phyloP scores from a whole-genome alignment of 768 basidiomycete species.

The Suillus alpinus region DNA sequence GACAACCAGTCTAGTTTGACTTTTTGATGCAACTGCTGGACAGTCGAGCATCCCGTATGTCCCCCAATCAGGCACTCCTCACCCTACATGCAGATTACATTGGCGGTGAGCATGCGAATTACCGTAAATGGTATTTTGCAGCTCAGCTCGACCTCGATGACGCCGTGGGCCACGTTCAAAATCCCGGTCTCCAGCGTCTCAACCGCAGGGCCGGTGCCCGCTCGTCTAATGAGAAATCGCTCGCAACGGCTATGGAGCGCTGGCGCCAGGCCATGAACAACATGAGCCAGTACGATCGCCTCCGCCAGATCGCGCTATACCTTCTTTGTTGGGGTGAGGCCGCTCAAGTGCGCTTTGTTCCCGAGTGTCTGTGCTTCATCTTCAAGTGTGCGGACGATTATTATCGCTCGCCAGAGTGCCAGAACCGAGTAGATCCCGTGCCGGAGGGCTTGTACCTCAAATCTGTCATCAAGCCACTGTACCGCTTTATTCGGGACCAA shows the following conservation, averaged over 20 bases:
- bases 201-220: conserved; percentile 58
- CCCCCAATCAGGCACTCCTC: conserved; percentile 90
- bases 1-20: conserved; percentile 64
- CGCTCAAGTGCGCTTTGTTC: conserved; percentile 93
- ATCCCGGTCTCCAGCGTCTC: conserved; percentile 85
- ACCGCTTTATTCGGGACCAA: conserved; percentile 95
- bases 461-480: conserved; percentile 88
- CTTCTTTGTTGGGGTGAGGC: conserved; percentile 98
- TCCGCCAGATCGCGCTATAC: conserved; percentile 93
- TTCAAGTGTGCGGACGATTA: conserved; percentile 99
- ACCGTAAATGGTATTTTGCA: conserved; percentile 99
- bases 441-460: conserved; percentile 94
- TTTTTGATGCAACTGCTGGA: conserved; percentile 97
- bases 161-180: conserved; percentile 88
- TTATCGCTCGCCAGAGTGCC: conserved; percentile 98
- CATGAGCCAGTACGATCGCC: conserved; percentile 97
- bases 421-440: conserved; percentile 86
- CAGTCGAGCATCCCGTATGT: conserved; percentile 95
- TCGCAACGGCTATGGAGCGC: conserved; percentile 82
- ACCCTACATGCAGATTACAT: conserved; percentile 99
- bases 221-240: conserved; percentile 55
- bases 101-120: conserved; percentile 97
- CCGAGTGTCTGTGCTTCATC: conserved; percentile 97
- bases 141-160: conserved; percentile 98
- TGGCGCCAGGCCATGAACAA: conserved; percentile 99